Base-by-base conservation (phyloP, 441 rosid species). In the Gossypium aridum region DNA sequence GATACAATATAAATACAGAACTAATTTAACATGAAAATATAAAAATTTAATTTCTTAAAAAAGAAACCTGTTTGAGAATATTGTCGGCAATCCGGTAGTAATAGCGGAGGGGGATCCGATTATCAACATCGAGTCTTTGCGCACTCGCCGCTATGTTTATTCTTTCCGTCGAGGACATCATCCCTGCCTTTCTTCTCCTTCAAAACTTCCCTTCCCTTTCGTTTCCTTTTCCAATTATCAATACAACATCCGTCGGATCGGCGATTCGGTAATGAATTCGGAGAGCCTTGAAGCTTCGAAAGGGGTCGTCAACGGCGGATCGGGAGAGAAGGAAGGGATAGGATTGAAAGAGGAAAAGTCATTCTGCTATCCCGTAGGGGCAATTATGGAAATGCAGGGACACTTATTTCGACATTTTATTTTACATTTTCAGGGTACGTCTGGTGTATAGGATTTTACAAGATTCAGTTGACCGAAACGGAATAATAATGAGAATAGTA, bases 41-140 rank as follows among this genome's bases (percentile, higher is more conserved):
- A 54, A 28, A 23, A 74, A 55, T 39, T 20, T 70, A 26, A 47
- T 8, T 39, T 39, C 49, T 57, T 17, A 61, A 20, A 9, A 34
- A 20, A 0, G 10, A 71, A 47, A 94, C 99, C 97, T 95, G 97
- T 82, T 82, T 93, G 80, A 92, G 96, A 81, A 95, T 85, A 51
- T 90, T 95, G 78, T 93, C 92, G 4, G 98, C 97, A 82, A 95
- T 93, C 70, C 99, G 90, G 76, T 70, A 84, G 81, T 95, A 95
- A 85, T 80, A 89, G 26, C 80, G 87, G 68, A 95, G 92, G 73
- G 97, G 74, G 76, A 92, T 91, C 61, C 92, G 90, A 82, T 93
- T 85, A 17, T 92, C 99, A 14, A 92, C 95, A 66, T 90, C 90
- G 26, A 89, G 83, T 72, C 86, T 86, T 81, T 80, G 91, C 31